Evolutionary conservation across 768 basidiomycete species (phyloP), one percentile per base, ranked within the genome.

Genomic region (Leccinum ochraceum): DNA sequence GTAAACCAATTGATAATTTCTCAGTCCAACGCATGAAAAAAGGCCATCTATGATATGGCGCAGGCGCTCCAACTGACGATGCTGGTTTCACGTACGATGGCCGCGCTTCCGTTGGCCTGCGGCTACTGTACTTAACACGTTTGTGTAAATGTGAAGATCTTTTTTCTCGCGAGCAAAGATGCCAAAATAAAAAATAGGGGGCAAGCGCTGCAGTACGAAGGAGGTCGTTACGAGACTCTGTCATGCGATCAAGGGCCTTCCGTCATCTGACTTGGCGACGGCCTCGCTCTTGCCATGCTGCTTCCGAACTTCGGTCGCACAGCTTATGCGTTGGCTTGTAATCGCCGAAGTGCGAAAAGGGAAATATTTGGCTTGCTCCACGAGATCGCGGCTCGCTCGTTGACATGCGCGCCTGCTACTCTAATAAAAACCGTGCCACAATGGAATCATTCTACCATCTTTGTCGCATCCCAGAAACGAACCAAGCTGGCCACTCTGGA

Each of bases 381-480:
- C 57, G 39, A 58, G 53, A 36, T 32, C 9, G 30, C 9, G 30
- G 9, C 30, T 60, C 6, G 7, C 39, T 5, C 26, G 13, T 58
- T 69, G 67, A 66, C 51, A 30, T 48, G 62, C 4, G 62, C 53
- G 59, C 60, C 53, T 59, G 24, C 54, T 59, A 59, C 32, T 34
- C 32, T 11, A 48, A 49, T 49, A 39, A 16, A 32, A 8, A 42
- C 57, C 37, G 30, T 56, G 46, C 30, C 36, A 36, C 60, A 59
- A 32, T 51, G 37, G 42, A n/a, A 16, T 34, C 11, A 34, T 11
- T 34, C 32, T 11, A 34, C 42, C 17, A 28, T 37, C 9, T 11
- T 48, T 30, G 24, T 9, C 52, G 36, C 62, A 53, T 46, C 48
- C 36, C 32, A 28, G 42, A 60, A 51, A 60, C 54, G 58, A 69